Evolutionary conservation across 2,329 filamentous ascomycete genomes (phyloP).

Genomic region (Exophiala calicioides): DNA sequence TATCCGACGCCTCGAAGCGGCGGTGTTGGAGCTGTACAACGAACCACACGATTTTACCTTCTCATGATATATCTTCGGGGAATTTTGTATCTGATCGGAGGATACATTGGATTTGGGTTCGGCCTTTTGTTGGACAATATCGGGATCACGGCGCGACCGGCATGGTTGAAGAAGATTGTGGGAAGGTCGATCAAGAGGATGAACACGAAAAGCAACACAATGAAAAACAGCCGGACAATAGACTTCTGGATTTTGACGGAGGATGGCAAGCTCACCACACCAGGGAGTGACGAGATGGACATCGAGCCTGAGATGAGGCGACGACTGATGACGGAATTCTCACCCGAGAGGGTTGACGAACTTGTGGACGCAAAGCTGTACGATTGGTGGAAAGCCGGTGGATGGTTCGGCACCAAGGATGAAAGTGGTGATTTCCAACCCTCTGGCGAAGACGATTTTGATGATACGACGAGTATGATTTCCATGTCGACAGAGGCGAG

Average conservation of each 20-base stretch:
- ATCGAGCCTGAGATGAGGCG: conserved; percentile 77
- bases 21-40: conserved; percentile 76
- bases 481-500: conserved; percentile 59
- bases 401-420: conserved; percentile 82
- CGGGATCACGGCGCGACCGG: conserved; percentile 63
- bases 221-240: conserved; percentile 34
- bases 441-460: conserved; percentile 55
- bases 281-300: conserved; percentile 68
- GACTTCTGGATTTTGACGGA: conserved; percentile 58
- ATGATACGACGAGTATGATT: conserved; percentile 79
- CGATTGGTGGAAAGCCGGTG: conserved; percentile 78
- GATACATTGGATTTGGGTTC: conserved; percentile 58
- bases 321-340: conserved; percentile 48
- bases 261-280: conserved; percentile 57
- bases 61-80: conserved; percentile 72
- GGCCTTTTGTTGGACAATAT: conserved; percentile 58
- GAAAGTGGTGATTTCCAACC: conserved; percentile 76
- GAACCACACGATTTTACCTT: conserved; percentile 75
- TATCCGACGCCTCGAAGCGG: conserved; percentile 46
- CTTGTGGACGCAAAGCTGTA: conserved; percentile 75
- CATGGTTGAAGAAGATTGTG: conserved; percentile 57
- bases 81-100: conserved; percentile 66
- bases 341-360: conserved; percentile 51
- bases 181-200: conserved; percentile 32
- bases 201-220: conserved; percentile 27